Evolutionary conservation across 1,284 basidiomycete species (phyloP).

Genomic region (Cutaneotrichosporon dermatis): DNA sequence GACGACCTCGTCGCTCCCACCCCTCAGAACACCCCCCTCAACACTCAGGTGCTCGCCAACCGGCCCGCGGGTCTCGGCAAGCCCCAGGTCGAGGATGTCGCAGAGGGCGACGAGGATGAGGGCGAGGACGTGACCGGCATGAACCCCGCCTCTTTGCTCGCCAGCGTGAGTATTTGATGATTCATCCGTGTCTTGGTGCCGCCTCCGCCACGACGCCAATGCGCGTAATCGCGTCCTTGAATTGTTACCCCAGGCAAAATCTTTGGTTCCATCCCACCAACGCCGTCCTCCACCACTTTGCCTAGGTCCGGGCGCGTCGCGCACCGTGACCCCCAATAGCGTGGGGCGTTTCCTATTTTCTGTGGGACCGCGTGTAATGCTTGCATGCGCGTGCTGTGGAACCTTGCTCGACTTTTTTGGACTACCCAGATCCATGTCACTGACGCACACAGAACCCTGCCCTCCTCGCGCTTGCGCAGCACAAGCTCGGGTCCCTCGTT

Average conservation of each 20-base stretch:
- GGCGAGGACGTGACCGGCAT: slow-evolving; percentile 52
- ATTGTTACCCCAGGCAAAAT: not conserved
- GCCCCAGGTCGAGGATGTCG: slow-evolving; percentile 65
- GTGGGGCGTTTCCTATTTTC: not conserved
- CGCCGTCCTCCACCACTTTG: too few relatives aligned
- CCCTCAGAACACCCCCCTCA: slow-evolving; percentile 74
- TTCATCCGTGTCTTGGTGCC: too few relatives aligned
- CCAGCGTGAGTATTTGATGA: slow-evolving; percentile 38
- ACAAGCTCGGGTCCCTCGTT: slow-evolving; percentile 62
- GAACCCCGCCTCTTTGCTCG: slow-evolving; percentile 48
- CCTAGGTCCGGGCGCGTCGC: not conserved
- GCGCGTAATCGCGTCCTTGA: too few relatives aligned
- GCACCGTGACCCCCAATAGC: not conserved
- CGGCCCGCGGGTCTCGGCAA: slow-evolving; percentile 60
- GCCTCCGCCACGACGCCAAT: too few relatives aligned
- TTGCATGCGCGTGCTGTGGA: too few relatives aligned
- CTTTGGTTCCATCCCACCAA: not conserved
- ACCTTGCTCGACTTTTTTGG: not conserved
- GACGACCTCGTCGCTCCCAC: slow-evolving; percentile 58
- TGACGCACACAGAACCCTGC: slow-evolving; percentile 52
- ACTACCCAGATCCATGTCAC: not conserved
- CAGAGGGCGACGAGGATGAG: slow-evolving; percentile 52
- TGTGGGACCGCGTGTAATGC: not conserved
- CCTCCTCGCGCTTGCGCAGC: slow-evolving; percentile 58
- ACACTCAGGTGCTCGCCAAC: slow-evolving; percentile 61